Evolutionary conservation across 345 rosid species (phyloP), one percentile per base, ranked within the genome.

Genomic region (Tarenaya hassleriana): DNA sequence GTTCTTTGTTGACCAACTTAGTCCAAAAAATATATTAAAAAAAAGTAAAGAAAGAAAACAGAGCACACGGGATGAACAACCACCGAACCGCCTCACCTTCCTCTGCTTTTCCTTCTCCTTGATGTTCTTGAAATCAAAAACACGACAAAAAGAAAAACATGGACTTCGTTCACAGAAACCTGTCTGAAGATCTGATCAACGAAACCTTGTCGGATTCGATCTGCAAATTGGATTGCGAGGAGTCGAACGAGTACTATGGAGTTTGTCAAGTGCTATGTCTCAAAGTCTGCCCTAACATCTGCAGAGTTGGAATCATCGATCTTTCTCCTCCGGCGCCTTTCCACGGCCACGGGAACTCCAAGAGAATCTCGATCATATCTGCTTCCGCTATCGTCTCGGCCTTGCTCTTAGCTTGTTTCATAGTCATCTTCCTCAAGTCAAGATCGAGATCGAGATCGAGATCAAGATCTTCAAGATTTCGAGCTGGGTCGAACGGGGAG

Each of bases 81-180:
- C n/a, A n/a, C n/a, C n/a, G n/a, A n/a, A n/a, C n/a, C n/a, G n/a
- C n/a, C n/a, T n/a, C n/a, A n/a, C n/a, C 48, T 41, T 6, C 34
- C 50, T 41, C 55, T 54, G 42, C 50, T 18, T 43, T 34, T 40
- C 20, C 35, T 37, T 37, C 43, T 58, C 52, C 37, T 47, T 58
- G 64, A 58, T 65, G 69, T 57, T 65, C 64, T 47, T 47, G 41
- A 66, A 66, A n/a, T 61, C n/a, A n/a, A n/a, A n/a, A n/a, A n/a
- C n/a, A n/a, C n/a, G n/a, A n/a, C n/a, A n/a, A n/a, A n/a, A 47
- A 53, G 55, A 53, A 33, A 33, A 59, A 10, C 41, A 66, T 66
- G 70, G 52, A 41, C 8, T 13, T 58, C 55, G 39, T 65, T 40
- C 64, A 58, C 59, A 58, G 61, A 47, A 16, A 24, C 24, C 27